Evolutionary conservation across 306 rosid species (phyloP).

Genomic region (Clitoria ternatea): DNA sequence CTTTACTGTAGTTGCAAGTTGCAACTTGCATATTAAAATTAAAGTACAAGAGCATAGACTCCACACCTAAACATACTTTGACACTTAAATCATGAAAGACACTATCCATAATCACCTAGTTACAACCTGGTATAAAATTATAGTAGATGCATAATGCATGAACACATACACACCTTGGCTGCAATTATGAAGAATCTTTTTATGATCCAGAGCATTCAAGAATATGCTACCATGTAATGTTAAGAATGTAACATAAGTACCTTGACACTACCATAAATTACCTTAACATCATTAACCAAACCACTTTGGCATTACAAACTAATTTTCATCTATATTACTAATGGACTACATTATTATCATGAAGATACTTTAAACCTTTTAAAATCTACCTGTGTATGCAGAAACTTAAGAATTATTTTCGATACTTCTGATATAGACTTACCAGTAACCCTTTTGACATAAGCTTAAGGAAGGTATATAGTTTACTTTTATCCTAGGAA

Average conservation of each 20-base stretch:
- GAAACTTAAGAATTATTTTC: slow-evolving; percentile 59
- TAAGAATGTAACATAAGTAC: not conserved
- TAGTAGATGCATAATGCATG: not conserved
- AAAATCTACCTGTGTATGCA: slow-evolving; percentile 64
- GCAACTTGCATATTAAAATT: not conserved
- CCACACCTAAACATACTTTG: not conserved
- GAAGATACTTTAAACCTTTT: slow-evolving; percentile 62
- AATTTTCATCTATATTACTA: slow-evolving; percentile 39
- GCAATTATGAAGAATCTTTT: not conserved
- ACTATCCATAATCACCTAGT: not conserved
- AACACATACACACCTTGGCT: not conserved
- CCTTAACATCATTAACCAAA: not conserved
- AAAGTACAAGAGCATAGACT: not conserved
- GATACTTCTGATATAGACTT: slow-evolving; percentile 49
- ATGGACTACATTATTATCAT: slow-evolving; percentile 56
- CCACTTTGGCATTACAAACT: not conserved
- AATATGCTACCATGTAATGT: not conserved
- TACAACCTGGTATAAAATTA: not conserved
- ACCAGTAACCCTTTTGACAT: slow-evolving; percentile 60
- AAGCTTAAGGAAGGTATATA: slow-evolving; percentile 64
- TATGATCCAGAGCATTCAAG: not conserved
- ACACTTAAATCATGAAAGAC: not conserved
- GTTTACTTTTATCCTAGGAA: slow-evolving; percentile 42
- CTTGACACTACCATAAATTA: not conserved
- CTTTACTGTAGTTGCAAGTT: too few species aligned